Evolutionary conservation across 2,329 filamentous ascomycete species (phyloP).

Genomic region (Botrytis pseudocinerea): DNA sequence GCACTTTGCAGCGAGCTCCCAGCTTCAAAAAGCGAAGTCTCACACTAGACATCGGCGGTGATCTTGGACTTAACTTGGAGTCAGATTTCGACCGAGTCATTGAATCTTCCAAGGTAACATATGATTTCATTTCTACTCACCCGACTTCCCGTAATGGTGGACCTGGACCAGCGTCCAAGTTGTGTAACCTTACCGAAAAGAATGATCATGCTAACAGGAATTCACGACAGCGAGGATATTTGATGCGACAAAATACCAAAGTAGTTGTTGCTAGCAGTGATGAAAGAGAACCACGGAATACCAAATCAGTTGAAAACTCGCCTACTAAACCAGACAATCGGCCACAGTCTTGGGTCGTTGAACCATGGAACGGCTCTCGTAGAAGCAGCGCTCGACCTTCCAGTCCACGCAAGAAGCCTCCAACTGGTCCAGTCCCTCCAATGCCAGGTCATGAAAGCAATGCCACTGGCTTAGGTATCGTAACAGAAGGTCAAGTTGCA

Average conservation of each 20-base stretch:
- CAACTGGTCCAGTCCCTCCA: slow-evolving; percentile 68
- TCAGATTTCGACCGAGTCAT: slow-evolving; percentile 94
- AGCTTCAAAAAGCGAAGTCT: slow-evolving; percentile 82
- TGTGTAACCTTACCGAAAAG: slow-evolving; percentile 20
- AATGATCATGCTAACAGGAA: slow-evolving; percentile 60
- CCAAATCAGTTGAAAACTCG: slow-evolving; percentile 66
- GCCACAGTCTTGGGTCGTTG: slow-evolving; percentile 91
- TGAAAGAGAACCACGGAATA: slow-evolving; percentile 56
- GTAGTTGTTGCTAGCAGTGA: slow-evolving; percentile 82
- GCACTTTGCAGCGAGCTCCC: slow-evolving; percentile 54
- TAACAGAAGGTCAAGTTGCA: slow-evolving; percentile 56
- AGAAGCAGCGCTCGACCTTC: slow-evolving; percentile 59
- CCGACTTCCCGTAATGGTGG: slow-evolving; percentile 28
- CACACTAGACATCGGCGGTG: slow-evolving; percentile 70
- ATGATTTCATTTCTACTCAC: slow-evolving; percentile 41
- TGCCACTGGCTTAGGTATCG: slow-evolving; percentile 57
- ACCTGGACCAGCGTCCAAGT: slow-evolving; percentile 50
- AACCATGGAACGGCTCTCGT: slow-evolving; percentile 91
- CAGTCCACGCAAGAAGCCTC: slow-evolving; percentile 44
- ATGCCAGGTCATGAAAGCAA: slow-evolving; percentile 87
- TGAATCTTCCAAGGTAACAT: slow-evolving; percentile 91
- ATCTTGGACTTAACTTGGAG: slow-evolving; percentile 82
- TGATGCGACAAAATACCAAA: slow-evolving; percentile 99
- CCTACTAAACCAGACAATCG: slow-evolving; percentile 70
- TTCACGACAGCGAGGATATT: slow-evolving; percentile 82